Conservation (phyloP, 306 rosid species). For the Cucumis melo region DNA sequence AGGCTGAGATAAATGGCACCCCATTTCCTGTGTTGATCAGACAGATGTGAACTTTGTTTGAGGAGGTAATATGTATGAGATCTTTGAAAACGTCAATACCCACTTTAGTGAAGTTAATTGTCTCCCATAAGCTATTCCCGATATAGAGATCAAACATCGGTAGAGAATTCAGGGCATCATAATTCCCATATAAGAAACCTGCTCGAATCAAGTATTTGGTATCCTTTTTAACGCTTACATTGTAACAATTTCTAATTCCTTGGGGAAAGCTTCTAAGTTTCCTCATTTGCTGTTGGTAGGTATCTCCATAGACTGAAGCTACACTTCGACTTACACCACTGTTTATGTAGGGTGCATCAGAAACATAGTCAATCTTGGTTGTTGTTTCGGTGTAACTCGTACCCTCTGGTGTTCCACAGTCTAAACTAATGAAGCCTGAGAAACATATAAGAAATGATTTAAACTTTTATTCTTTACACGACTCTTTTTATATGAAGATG, state of each 20-base stretch:
- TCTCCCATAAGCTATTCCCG: constrained; percentile 17
- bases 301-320: neutral
- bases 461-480: neutral
- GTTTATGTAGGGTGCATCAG: constrained; percentile 3
- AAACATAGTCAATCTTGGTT: neutral
- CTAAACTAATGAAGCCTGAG: constrained; percentile 12
- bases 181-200: constrained; percentile 16
- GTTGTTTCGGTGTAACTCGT: constrained; percentile 1
- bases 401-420: constrained; percentile 1
- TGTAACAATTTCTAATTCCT: constrained; percentile 23
- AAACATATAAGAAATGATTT: neutral
- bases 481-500: neutral
- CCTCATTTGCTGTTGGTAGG: neutral
- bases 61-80: constrained; percentile 14
- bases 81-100: neutral
- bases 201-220: constrained; percentile 20
- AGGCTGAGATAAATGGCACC: constrained; percentile 25
- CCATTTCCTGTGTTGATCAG: constrained; percentile 20
- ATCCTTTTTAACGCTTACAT: neutral
- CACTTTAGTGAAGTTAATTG: neutral
- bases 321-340: neutral
- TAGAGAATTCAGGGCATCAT: constrained; percentile 6
- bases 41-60: constrained; percentile 20
- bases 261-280: constrained; percentile 20
- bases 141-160: constrained; percentile 13